Conservation (phyloP, 805 yeast species). For the Candida alai region DNA sequence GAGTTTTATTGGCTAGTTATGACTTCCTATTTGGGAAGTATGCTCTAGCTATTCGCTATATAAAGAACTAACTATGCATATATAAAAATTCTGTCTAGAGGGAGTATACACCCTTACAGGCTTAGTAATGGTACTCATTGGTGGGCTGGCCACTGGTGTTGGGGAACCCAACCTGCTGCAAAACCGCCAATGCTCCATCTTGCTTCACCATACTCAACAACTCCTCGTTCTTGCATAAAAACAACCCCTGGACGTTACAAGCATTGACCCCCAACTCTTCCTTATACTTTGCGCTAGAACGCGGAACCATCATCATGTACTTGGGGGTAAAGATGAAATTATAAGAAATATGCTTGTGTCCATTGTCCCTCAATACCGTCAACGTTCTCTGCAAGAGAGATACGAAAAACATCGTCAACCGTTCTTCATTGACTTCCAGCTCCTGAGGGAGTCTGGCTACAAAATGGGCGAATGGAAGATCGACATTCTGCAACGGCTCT, state of each 20-base stretch:
- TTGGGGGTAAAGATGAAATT: constrained; percentile 77
- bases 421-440: constrained; percentile 45
- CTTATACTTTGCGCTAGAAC: constrained; percentile 53
- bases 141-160: constrained; percentile 52
- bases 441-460: constrained; percentile 54
- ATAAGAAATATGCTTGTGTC: constrained; percentile 54
- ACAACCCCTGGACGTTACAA: constrained; percentile 73
- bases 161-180: constrained; percentile 65
- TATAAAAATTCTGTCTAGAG: too few relatives aligned
- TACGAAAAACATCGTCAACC: constrained; percentile 64
- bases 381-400: constrained; percentile 68
- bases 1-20: constrained; percentile 24
- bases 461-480: constrained; percentile 77
- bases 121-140: constrained; percentile 61
- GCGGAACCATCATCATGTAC: constrained; percentile 87
- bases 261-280: constrained; percentile 65
- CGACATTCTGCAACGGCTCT: constrained; percentile 60
- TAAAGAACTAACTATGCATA: not conserved
- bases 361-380: constrained; percentile 57
- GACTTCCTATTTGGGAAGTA: constrained; percentile 24
- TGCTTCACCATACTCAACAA: constrained; percentile 43
- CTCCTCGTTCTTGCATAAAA: constrained; percentile 68
- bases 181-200: constrained; percentile 49
- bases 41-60: constrained; percentile 1
- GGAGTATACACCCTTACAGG: constrained; percentile 2